Evolutionary conservation across 805 yeast genomes (phyloP).

Genomic region (Saccharomycopsis fodiens): DNA sequence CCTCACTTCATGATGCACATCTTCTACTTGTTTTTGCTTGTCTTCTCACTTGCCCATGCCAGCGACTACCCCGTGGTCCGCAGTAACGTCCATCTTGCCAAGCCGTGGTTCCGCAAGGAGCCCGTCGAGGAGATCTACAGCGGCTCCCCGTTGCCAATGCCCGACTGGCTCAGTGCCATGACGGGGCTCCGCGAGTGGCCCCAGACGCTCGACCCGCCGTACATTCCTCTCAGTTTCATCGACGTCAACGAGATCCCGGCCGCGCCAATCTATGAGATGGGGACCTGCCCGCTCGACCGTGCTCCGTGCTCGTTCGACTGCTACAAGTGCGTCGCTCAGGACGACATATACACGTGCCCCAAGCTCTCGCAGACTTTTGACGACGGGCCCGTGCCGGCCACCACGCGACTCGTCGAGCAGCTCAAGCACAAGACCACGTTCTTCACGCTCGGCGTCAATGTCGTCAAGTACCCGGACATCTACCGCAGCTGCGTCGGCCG

Average conservation of each 20-base stretch:
- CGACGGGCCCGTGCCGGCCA: constrained; percentile 84
- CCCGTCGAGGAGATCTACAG: too few species aligned
- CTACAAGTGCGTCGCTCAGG: constrained; percentile 62
- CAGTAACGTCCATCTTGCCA: too few species aligned
- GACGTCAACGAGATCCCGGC: constrained; percentile 47
- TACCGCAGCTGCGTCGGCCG: constrained; percentile 45
- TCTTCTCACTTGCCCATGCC: too few species aligned
- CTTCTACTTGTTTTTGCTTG: too few species aligned
- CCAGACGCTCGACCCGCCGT: constrained; percentile 69
- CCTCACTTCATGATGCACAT: too few species aligned
- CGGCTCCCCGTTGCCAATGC: too few species aligned
- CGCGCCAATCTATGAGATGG: constrained; percentile 42
- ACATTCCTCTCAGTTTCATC: constrained; percentile 70
- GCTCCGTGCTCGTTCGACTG: constrained; percentile 81
- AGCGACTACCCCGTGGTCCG: too few species aligned
- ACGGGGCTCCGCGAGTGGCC: constrained; percentile 84
- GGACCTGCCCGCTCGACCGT: constrained; percentile 48
- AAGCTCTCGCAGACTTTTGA: constrained; percentile 82
- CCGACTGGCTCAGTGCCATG: constrained; percentile 68
- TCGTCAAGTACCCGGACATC: constrained; percentile 67
- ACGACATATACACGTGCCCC: constrained; percentile 73
- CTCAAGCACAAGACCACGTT: constrained; percentile 61
- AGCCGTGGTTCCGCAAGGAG: too few species aligned
- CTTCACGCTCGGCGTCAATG: constrained; percentile 78
- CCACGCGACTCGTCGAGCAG: constrained; percentile 49